Evolutionary conservation across 805 yeast genomes (phyloP), one percentile per base, ranked within the genome.

Genomic region (Schwanniomyces pseudopolymorphus): DNA sequence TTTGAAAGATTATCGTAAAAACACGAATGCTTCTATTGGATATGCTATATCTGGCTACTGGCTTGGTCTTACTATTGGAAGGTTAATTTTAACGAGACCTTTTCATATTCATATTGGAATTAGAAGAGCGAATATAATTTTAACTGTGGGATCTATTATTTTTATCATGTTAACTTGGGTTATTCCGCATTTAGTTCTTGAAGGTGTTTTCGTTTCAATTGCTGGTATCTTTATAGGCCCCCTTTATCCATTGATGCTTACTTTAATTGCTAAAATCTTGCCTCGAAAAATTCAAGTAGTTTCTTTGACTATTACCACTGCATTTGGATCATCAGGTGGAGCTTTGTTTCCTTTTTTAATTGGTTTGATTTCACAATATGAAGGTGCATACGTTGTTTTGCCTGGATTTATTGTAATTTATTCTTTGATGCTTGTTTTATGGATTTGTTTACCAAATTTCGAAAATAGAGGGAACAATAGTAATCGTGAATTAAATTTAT

Each of bases 221-320:
- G 70, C 78, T 22, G 92, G 91, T 2, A 58, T 81, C 2, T 77
- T 77, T 53, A 75, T 83, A 33, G 92, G 91, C 0, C 91, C 91
- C 1, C 67, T 81, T 28, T 86, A 83, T 61, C 78, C 75, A n/a
- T 61, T 79, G 52, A 67, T 78, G 77, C 61, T 79, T 36, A 65
- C 78, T 0, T 56, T 74, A 9, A 65, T 74, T 7, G 70, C 77
- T 1, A 64, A 66, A 46, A 65, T 78, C 27, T 52, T 79, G 14
- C 84, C 83, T 4, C 60, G 81, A 45, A 78, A 73, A 58, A 77
- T 78, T 46, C 80, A 76, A 56, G 72, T 75, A 39, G 70, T 78
- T 31, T 69, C 81, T 0, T 55, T 79, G 52, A 77, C 82, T 1
- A 67, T 79, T 38, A 72, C 71, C 61, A 76, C 82, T 0, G 82